Evolutionary conservation across 495 filamentous ascomycete species (phyloP).

Genomic region (Jackrogersella multiformis): DNA sequence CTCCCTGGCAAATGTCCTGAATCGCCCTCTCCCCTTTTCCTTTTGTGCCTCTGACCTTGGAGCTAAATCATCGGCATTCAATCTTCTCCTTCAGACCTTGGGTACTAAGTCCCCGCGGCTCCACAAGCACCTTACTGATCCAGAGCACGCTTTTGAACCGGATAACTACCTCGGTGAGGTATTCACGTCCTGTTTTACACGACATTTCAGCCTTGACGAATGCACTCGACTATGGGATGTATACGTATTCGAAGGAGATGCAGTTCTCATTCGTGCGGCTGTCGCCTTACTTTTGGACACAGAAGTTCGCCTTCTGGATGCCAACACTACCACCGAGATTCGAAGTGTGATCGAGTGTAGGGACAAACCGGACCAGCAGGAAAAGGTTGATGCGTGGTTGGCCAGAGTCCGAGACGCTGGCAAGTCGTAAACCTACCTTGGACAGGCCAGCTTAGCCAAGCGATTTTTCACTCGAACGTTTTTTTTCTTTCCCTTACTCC

Average conservation of each 20-base stretch:
- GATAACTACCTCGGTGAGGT: slow-evolving; percentile 60
- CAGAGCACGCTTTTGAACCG: slow-evolving; percentile 56
- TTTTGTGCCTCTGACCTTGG: slow-evolving; percentile 82
- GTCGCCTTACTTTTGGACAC: slow-evolving; percentile 71
- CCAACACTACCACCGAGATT: slow-evolving; percentile 47
- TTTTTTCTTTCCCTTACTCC: neutral
- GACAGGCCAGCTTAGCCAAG: neutral
- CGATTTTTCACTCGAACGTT: neutral
- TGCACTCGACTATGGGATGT: slow-evolving; percentile 89
- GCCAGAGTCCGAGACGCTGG: slow-evolving; percentile 71
- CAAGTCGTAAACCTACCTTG: slow-evolving; percentile 52
- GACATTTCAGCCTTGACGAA: slow-evolving; percentile 71
- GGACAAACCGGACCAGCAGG: slow-evolving; percentile 41
- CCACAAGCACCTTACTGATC: slow-evolving; percentile 68
- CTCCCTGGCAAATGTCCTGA: slow-evolving; percentile 85
- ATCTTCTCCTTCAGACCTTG: slow-evolving; percentile 74
- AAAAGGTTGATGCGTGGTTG: slow-evolving; percentile 77
- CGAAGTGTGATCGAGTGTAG: slow-evolving; percentile 40
- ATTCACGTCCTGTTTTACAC: slow-evolving; percentile 64
- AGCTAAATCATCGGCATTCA: slow-evolving; percentile 76
- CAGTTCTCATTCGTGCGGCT: slow-evolving; percentile 77
- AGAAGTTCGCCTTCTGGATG: slow-evolving; percentile 54
- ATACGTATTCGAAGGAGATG: slow-evolving; percentile 92
- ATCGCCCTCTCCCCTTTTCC: slow-evolving; percentile 85
- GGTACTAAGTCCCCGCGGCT: slow-evolving; percentile 76